phyloP scores from a whole-genome alignment of 2,329 filamentous ascomycete species.

The Botrytis cinerea region DNA sequence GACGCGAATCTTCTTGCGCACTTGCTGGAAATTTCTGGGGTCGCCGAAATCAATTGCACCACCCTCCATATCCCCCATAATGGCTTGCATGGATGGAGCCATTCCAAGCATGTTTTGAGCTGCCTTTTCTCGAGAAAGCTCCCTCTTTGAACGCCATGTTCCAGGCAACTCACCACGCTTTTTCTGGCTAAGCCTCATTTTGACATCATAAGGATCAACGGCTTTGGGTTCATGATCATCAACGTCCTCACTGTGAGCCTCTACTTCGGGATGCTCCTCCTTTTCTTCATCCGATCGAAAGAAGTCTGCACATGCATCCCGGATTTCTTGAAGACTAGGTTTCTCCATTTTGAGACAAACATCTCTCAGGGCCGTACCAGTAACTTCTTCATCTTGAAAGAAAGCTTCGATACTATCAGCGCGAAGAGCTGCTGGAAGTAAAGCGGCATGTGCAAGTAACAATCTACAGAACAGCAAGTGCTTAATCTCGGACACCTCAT shows the following conservation, averaged over 20 bases:
- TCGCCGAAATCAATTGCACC: conserved; percentile 42
- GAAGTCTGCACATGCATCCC: conserved; percentile 54
- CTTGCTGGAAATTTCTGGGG: conserved; percentile 41
- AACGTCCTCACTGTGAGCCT: conserved; percentile 29
- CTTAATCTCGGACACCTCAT: conserved; percentile 53
- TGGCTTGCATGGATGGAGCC: conserved; percentile 39
- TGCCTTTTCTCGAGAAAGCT: conserved; percentile 32
- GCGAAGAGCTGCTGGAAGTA: conserved; percentile 49
- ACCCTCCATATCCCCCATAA: conserved; percentile 25
- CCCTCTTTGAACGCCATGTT: conserved; percentile 32
- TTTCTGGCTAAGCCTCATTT: neutral
- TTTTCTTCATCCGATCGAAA: conserved; percentile 45
- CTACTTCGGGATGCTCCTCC: conserved; percentile 41
- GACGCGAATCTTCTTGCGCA: conserved; percentile 45
- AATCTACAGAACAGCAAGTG: conserved; percentile 51
- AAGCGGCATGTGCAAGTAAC: conserved; percentile 48
- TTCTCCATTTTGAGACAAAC: conserved; percentile 51
- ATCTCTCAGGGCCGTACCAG: conserved; percentile 48
- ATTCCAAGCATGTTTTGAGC: conserved; percentile 33
- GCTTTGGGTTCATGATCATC: neutral
- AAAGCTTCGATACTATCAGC: conserved; percentile 50
- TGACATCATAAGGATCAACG: conserved; percentile 22
- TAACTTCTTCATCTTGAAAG: conserved; percentile 46
- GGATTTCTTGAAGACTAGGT: conserved; percentile 51
- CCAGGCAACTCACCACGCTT: conserved; percentile 34